Conservation (phyloP, 495 filamentous ascomycete genomes). For the Melanomma pulvis-pyrius region DNA sequence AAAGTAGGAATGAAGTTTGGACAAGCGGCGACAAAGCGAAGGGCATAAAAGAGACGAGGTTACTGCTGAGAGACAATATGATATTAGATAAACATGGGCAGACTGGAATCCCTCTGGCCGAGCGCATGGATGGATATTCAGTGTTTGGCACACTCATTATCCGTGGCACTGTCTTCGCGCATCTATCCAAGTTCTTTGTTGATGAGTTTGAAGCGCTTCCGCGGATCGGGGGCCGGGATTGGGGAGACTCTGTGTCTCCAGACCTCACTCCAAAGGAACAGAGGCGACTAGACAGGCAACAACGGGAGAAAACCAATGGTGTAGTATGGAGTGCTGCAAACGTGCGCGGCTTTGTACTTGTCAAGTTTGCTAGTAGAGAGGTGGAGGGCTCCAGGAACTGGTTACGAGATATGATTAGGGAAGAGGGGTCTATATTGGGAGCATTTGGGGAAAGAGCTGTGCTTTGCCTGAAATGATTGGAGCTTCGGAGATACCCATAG, state of each 20-base stretch:
- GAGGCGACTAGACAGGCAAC: slow-evolving; percentile 45
- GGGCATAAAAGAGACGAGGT: slow-evolving; percentile 50
- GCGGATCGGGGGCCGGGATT: slow-evolving; percentile 81
- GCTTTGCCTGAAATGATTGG: slow-evolving; percentile 53
- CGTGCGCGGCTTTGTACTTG: slow-evolving; percentile 80
- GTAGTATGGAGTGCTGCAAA: slow-evolving; percentile 85
- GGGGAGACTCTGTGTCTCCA: slow-evolving; percentile 52
- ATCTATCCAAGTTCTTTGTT: slow-evolving; percentile 69
- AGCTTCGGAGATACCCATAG: not conserved
- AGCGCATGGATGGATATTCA: slow-evolving; percentile 65
- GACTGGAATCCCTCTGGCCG: slow-evolving; percentile 47
- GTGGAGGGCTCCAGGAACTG: slow-evolving; percentile 66
- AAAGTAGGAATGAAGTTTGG: slow-evolving; percentile 86
- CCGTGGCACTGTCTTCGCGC: slow-evolving; percentile 69
- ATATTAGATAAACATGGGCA: slow-evolving; percentile 62
- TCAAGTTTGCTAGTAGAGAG: slow-evolving; percentile 76
- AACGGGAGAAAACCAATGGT: slow-evolving; percentile 59
- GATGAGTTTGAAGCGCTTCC: slow-evolving; percentile 74
- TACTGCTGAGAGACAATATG: slow-evolving; percentile 81
- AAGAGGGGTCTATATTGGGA: slow-evolving; percentile 60
- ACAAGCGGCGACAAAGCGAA: slow-evolving; percentile 31
- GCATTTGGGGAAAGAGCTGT: slow-evolving; percentile 67
- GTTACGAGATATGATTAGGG: slow-evolving; percentile 58
- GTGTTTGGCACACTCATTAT: slow-evolving; percentile 84
- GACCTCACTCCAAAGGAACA: slow-evolving; percentile 45